Evolutionary conservation across 2,329 filamentous ascomycete species (phyloP).

Genomic region (Fusarium sp.): DNA sequence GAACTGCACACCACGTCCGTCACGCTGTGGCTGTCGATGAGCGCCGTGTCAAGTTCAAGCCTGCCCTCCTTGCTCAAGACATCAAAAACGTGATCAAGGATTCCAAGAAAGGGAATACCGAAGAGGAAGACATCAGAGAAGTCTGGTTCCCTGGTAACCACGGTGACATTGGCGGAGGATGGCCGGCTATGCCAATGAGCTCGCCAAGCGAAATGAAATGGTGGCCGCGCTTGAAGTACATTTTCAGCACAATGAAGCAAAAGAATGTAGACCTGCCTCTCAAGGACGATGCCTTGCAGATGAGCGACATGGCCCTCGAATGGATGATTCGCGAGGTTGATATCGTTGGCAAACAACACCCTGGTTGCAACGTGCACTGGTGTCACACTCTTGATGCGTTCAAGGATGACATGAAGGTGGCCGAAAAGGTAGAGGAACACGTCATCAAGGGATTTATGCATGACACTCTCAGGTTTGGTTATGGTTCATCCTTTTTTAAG

Average conservation of each 20-base stretch:
- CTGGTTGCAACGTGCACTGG: constrained; percentile 48
- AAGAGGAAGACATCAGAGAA: constrained; percentile 55
- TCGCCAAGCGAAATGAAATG: constrained; percentile 37
- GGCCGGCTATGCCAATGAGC: constrained; percentile 48
- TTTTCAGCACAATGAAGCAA: constrained; percentile 49
- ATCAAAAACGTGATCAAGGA: constrained; percentile 39
- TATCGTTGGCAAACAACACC: constrained; percentile 48
- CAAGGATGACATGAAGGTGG: constrained; percentile 44
- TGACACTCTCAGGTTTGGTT: constrained; percentile 51
- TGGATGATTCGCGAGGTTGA: constrained; percentile 65
- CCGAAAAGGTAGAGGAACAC: constrained; percentile 29
- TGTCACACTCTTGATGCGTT: constrained; percentile 46
- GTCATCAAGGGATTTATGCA: constrained; percentile 48
- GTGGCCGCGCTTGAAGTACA: constrained; percentile 48
- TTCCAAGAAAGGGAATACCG: neutral
- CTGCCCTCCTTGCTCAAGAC: constrained; percentile 59
- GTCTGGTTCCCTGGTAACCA: constrained; percentile 67
- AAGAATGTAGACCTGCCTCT: constrained; percentile 41
- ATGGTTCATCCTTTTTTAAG: constrained; percentile 50
- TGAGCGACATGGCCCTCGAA: constrained; percentile 61
- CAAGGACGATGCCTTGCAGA: constrained; percentile 49
- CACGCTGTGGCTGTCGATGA: constrained; percentile 66
- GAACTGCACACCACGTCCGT: constrained; percentile 58
- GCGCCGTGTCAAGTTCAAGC: constrained; percentile 65
- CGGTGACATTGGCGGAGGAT: constrained; percentile 65